Evolutionary conservation across 1,284 basidiomycete species (phyloP).

Genomic region (Trametes versicolor): DNA sequence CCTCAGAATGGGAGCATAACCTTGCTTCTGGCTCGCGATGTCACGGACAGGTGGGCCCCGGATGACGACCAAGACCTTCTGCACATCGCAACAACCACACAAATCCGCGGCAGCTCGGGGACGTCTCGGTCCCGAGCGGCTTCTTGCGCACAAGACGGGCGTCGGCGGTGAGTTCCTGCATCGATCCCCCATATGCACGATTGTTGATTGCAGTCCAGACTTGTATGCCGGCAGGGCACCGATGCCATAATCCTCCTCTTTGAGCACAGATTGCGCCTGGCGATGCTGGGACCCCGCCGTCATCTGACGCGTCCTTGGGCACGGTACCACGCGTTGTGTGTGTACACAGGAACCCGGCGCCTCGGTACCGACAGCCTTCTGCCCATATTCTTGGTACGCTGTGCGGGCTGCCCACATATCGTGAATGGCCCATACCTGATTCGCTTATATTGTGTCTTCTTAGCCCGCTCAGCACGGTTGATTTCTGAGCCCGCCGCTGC

Average conservation of each 20-base stretch:
- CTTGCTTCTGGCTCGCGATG: slow-evolving; percentile 4
- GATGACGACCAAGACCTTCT: neutral
- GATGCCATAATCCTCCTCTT: neutral
- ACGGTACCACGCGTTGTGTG: neutral
- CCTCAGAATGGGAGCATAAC: slow-evolving; percentile 1
- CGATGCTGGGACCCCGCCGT: neutral
- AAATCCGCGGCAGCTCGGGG: neutral
- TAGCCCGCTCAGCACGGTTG: neutral
- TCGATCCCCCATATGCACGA: neutral
- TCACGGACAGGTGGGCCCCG: neutral
- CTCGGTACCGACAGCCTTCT: slow-evolving; percentile 16
- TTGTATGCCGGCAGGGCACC: neutral
- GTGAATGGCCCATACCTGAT: slow-evolving; percentile 9
- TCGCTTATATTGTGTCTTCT: slow-evolving; percentile 4
- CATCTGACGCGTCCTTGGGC: slow-evolving; percentile 6
- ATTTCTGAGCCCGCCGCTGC: neutral
- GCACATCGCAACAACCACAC: neutral
- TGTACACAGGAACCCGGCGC: neutral
- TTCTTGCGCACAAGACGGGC: neutral
- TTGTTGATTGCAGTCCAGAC: neutral
- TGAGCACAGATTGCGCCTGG: neutral
- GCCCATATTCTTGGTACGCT: slow-evolving; percentile 1
- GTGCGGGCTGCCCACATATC: neutral
- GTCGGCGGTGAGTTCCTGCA: neutral
- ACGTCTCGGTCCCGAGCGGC: neutral